Conservation (phyloP, 306 rosid genomes). For the Vigna hirtella region DNA sequence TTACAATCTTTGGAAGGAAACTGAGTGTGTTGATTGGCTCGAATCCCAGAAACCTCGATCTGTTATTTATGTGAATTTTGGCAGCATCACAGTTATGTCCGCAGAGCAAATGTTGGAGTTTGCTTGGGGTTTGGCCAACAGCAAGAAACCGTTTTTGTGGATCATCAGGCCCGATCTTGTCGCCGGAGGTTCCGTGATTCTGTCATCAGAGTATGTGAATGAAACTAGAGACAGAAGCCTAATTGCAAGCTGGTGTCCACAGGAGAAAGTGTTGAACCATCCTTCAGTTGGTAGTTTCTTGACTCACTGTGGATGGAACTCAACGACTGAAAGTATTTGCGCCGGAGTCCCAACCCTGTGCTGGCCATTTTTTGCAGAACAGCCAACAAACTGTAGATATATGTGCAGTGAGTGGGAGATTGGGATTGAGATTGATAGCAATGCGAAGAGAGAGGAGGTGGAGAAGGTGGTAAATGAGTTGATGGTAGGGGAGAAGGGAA, state of each 20-base stretch:
- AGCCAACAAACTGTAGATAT: conserved; percentile 33
- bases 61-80: conserved; percentile 45
- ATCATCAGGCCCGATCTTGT: conserved; percentile 52
- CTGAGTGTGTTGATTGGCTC: conserved; percentile 46
- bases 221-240: conserved; percentile 39
- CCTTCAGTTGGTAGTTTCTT: conserved; percentile 41
- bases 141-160: conserved; percentile 46
- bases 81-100: conserved; percentile 43
- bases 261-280: conserved; percentile 47
- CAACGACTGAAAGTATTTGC: conserved; percentile 41
- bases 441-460: conserved; percentile 47
- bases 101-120: conserved; percentile 36
- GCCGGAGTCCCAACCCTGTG: conserved; percentile 49
- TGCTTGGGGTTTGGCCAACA: conserved; percentile 48
- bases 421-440: conserved; percentile 41
- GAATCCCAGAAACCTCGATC: conserved; percentile 33
- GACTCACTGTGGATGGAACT: conserved; percentile 55
- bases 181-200: conserved; percentile 32
- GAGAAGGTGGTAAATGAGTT: conserved; percentile 46
- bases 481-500: conserved; percentile 50
- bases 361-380: conserved; percentile 49
- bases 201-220: conserved; percentile 37
- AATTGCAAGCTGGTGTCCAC: conserved; percentile 46
- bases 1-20: conserved; percentile 49
- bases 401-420: conserved; percentile 43